Conservation (phyloP, 768 basidiomycete genomes). For the Naganishia kalamii region DNA sequence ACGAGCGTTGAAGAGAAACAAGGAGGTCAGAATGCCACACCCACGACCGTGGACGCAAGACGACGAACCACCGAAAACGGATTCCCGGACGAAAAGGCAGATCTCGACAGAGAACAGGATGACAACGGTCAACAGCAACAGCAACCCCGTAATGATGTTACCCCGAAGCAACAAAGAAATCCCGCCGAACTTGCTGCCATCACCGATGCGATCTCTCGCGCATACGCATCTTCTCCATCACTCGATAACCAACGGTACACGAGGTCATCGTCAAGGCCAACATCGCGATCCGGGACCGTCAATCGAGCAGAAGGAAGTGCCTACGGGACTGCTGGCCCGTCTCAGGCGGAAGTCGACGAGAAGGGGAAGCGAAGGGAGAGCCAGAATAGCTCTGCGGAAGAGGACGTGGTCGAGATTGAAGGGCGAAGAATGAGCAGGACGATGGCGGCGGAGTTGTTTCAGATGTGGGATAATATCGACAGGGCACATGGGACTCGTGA, state of each 20-base stretch:
- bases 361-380: conserved; percentile 10
- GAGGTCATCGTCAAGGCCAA: conserved; percentile 2
- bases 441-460: conserved; percentile 54
- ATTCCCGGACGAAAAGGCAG: neutral
- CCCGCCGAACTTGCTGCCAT: conserved; percentile 75
- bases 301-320: neutral
- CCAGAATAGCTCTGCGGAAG: conserved; percentile 19
- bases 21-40: neutral
- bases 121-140: neutral
- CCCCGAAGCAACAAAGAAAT: conserved; percentile 11
- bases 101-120: neutral
- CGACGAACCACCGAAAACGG: neutral
- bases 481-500: conserved; percentile 39
- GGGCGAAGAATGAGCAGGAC: conserved; percentile 52
- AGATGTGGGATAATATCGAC: conserved; percentile 47
- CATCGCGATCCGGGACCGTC: conserved; percentile 5
- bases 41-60: too few relatives aligned
- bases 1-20: neutral
- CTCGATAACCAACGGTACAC: conserved; percentile 65
- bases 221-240: conserved; percentile 80
- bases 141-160: neutral
- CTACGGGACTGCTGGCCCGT: neutral
- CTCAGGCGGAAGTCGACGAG: neutral
- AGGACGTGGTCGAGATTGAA: conserved; percentile 48
- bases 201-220: conserved; percentile 77